Conservation (phyloP, 495 filamentous ascomycete species). For the Symbiotaphrina buchneri region DNA sequence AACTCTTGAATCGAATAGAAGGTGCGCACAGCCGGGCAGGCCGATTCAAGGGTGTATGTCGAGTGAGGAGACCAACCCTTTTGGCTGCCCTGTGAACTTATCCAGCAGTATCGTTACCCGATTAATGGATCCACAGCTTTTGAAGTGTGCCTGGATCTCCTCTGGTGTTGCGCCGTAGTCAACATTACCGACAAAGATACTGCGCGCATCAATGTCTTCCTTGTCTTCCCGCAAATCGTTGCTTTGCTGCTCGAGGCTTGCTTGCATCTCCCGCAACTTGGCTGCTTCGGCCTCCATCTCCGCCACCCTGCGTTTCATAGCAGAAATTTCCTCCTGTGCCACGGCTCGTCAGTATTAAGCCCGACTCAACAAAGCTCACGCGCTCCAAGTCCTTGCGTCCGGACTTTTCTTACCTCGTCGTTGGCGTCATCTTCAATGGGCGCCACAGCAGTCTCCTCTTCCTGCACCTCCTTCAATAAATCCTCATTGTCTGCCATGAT, state of each 20-base stretch:
- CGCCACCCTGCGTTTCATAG: slow-evolving; percentile 93
- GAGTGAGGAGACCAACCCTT: slow-evolving; percentile 49
- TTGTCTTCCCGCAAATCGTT: slow-evolving; percentile 74
- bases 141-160: slow-evolving; percentile 97
- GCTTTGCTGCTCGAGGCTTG: slow-evolving; percentile 60
- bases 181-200: slow-evolving; percentile 97
- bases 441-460: slow-evolving; percentile 2
- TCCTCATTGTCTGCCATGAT: too few relatives aligned
- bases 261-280: slow-evolving; percentile 94
- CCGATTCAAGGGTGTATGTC: slow-evolving; percentile 8
- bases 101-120: slow-evolving; percentile 94
- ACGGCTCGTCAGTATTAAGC: too few relatives aligned
- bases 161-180: slow-evolving; percentile 96
- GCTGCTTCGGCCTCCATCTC: slow-evolving; percentile 98
- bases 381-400: too few relatives aligned
- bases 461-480: too few relatives aligned
- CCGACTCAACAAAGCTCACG: too few relatives aligned
- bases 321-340: slow-evolving; percentile 90
- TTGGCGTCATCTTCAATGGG: slow-evolving; percentile 4
- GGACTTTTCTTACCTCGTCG: slow-evolving; percentile 4
- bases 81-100: slow-evolving; percentile 95
- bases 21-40: slow-evolving; percentile 4
- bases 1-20: slow-evolving; percentile 4
- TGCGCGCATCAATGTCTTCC: slow-evolving; percentile 86
- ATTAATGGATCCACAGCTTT: slow-evolving; percentile 93